A percentile compares a stretch with the other conserved stretches of the same genome.
These are phyloP conservation scores for Clarkia xantiana DNA, from an alignment of 345 rosid species.

Conservation along the genomic window DNA sequence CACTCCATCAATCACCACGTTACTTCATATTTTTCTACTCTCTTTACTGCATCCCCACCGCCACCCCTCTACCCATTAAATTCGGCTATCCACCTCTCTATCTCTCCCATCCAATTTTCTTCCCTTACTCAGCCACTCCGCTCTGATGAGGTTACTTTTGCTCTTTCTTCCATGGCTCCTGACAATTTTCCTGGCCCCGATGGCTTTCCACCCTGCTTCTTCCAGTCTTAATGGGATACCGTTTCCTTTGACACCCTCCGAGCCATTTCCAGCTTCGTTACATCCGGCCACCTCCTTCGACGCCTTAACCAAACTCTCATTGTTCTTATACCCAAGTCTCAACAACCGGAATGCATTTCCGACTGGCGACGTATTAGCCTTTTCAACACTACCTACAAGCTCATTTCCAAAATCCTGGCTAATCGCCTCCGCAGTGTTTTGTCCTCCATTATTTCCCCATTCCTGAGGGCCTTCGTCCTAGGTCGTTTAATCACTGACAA, in stretches of 20 bases:
- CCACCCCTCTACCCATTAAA: background rate
- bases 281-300: background rate
- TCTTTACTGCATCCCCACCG: background rate
- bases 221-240: background rate
- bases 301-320: background rate
- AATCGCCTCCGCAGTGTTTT: background rate
- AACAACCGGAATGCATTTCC: background rate
- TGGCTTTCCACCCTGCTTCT: background rate
- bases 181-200: background rate
- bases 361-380: background rate
- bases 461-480: background rate
- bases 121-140: background rate
- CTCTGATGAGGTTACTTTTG: background rate
- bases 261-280: too few species aligned
- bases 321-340: background rate
- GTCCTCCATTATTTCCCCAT: background rate
- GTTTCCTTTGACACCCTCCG: background rate
- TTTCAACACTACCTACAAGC: background rate
- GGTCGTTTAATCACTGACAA: background rate
- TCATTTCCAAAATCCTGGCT: background rate
- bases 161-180: background rate
- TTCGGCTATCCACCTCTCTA: background rate
- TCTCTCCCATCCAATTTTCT: background rate
- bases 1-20: background rate
- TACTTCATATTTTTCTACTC: background rate